Evolutionary conservation across 2,329 filamentous ascomycete genomes (phyloP).

Genomic region (Aaosphaeria pasadenensis): DNA sequence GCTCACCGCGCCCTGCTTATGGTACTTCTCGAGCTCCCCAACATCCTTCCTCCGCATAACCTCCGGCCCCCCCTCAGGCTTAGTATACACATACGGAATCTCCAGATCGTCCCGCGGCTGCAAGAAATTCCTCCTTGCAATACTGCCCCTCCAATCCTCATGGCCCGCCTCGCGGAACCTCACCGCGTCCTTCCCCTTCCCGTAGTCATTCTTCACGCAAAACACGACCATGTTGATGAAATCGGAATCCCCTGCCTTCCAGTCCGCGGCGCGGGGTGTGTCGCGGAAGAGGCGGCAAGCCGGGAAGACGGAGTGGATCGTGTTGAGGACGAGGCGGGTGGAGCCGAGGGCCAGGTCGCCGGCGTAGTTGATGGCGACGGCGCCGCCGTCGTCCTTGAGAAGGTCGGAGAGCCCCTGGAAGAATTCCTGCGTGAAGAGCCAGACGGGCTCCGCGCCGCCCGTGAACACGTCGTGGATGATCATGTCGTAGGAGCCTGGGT

Average conservation of each 20-base stretch:
- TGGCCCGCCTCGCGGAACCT: constrained; percentile 64
- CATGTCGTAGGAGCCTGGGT: constrained; percentile 67
- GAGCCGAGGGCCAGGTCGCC: constrained; percentile 78
- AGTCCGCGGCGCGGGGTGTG: constrained; percentile 51
- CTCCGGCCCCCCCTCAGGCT: constrained; percentile 41
- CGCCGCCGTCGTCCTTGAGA: constrained; percentile 75
- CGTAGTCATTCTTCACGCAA: constrained; percentile 65
- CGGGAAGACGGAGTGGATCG: constrained; percentile 80
- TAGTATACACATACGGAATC: constrained; percentile 31
- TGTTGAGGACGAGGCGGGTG: constrained; percentile 75
- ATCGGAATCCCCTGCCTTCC: constrained; percentile 46
- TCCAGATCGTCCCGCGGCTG: constrained; percentile 70
- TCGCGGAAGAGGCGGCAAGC: constrained; percentile 90
- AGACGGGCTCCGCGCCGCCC: constrained; percentile 84
- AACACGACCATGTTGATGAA: constrained; percentile 98
- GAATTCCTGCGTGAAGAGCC: constrained; percentile 86
- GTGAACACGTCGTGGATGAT: constrained; percentile 98
- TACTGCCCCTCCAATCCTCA: constrained; percentile 69
- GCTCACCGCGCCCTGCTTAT: constrained; percentile 71
- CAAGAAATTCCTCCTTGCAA: constrained; percentile 67
- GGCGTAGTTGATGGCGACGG: constrained; percentile 94
- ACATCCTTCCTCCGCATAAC: constrained; percentile 65
- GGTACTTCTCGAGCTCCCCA: constrained; percentile 65
- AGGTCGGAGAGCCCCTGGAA: constrained; percentile 67
- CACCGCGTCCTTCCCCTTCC: constrained; percentile 41